Base-by-base conservation (phyloP, 176 grass and related monocot genomes). In the Oryza longistaminata region DNA sequence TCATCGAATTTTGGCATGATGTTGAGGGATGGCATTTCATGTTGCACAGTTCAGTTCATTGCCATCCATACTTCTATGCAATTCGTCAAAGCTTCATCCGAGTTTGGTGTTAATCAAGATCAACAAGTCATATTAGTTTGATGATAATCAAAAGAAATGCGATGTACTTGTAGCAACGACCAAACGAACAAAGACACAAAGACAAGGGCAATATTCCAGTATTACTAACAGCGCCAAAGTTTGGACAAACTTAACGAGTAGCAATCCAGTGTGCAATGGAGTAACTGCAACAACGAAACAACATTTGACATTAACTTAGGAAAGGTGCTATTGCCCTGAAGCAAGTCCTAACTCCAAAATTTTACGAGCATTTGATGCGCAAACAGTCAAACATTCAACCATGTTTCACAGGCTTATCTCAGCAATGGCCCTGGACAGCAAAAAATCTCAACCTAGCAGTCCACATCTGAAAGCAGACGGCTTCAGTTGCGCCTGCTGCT, bases 401-500 rank as follows among this genome's bases (percentile, higher is more conserved):
- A 79, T 39, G 62, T 29, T 90, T 74, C 22, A 40, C 27, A 49
- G 48, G 7, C 45, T 70, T 61, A n/a, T n/a, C 21, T 24, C 58
- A 62, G 58, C 53, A 58, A 58, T 58, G 58, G n/a, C 21, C 58
- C 58, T 62, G 58, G 58, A 24, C n/a, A 24, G 58, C 58, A 62
- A 62, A 62, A 24, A 70, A 33, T 53, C 75, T 87, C 62, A 80
- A 3, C 11, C 13, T 12, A 52, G 19, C 60, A 12, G 42, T 14
- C 17, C 70, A 75, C 43, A 0, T 76, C 35, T 50, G n/a, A 35
- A 27, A 25, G 10, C 11, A 44, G 39, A 27, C 7, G 43, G 34
- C 60, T 26, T 90, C 64, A 91, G 76, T 82, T 90, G 14, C 89
- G 86, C 81, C 53, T 58, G 53, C 85, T 90, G 22, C 69, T 65